Base-by-base conservation (phyloP, 768 basidiomycete species). In the Chalciporus chontae region DNA sequence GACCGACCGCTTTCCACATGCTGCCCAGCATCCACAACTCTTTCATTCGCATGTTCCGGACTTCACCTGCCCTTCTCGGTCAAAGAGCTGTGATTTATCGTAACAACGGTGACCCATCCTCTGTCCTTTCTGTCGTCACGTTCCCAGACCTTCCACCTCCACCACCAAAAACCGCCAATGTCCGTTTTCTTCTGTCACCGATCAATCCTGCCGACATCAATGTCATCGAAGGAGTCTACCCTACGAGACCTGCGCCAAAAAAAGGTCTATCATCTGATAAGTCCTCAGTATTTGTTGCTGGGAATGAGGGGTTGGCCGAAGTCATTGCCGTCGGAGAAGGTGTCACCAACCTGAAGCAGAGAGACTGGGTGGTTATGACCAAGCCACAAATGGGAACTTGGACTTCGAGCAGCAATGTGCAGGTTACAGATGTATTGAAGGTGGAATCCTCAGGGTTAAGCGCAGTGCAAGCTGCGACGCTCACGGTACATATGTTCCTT, bases 191-290 rank as follows among this genome's bases (percentile, higher is more conserved):
- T 11, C 75, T 89, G 18, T 76, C 87, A 5, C 86, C 90, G 8
- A 79, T 92, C 50, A 91, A 92, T 63, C 90, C 89, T 4, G 81
- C 90, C 14, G 90, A 92, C 53, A 65, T 89, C 62, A 91, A 90
- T 52, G 84, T 86, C 48, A 75, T 91, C 31, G 83, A 91, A 63
- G 90, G 90, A 14, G 79, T 87, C n/a, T 92, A 91, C 60, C 90
- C 90, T 0, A 62, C 77, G 8, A 82, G 79, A 52, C 85, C 87
- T 0, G 62, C 56, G 7, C 69, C 66, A 23, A 62, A 65, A 11
- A 62, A 72, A 11, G 64, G 70, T 45, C 55, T 80, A 45, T 60
- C 67, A 13, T 62, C 68, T 4, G 51, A 58, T 9, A 67, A 61
- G 1, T 43, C 70, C 14, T 64, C 75, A 8, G 69, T 82, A 6